These are phyloP conservation scores for Chlamydomonas schloesseri DNA, from an alignment of 139 green algal genomes.

Conservation along the genomic window DNA sequence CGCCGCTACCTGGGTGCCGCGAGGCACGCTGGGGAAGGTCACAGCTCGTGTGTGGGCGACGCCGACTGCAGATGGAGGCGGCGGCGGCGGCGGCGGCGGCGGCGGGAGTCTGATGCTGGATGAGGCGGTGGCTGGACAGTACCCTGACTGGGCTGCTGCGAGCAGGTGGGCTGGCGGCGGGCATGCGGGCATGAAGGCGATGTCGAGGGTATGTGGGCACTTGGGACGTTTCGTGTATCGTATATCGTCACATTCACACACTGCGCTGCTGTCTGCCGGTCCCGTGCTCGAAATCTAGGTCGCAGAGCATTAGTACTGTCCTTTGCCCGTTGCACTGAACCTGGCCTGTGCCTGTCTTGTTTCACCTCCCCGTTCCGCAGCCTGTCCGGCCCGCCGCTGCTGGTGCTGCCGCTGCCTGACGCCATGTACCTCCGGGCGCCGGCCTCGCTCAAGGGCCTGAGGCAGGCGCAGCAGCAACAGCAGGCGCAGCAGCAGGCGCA, in stretches of 20 bases:
- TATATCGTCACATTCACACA: too few species aligned
- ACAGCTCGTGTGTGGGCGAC: background rate
- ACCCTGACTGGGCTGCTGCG: background rate
- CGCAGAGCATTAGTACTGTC: too few species aligned
- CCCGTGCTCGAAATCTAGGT: too few species aligned
- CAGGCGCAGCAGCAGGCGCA: background rate
- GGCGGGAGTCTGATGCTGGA: background rate
- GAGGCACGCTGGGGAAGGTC: background rate
- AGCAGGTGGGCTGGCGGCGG: background rate
- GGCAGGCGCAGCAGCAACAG: background rate
- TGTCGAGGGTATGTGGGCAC: too few species aligned
- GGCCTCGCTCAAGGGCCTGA: background rate
- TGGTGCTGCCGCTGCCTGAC: conserved; percentile 4
- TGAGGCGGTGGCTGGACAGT: background rate
- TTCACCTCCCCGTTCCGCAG: too few species aligned
- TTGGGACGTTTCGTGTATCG: too few species aligned
- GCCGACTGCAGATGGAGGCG: too few species aligned
- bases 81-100: too few species aligned
- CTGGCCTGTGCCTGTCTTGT: too few species aligned
- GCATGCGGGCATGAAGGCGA: too few species aligned
- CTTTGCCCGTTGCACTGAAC: too few species aligned
- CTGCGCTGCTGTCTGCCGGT: too few species aligned
- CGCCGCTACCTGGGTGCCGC: background rate
- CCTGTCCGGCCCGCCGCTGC: background rate
- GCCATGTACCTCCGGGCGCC: background rate